These are phyloP conservation scores for Allantophomopsis lycopodina DNA, from an alignment of 2,329 filamentous ascomycete genomes.

Conservation along the genomic window DNA sequence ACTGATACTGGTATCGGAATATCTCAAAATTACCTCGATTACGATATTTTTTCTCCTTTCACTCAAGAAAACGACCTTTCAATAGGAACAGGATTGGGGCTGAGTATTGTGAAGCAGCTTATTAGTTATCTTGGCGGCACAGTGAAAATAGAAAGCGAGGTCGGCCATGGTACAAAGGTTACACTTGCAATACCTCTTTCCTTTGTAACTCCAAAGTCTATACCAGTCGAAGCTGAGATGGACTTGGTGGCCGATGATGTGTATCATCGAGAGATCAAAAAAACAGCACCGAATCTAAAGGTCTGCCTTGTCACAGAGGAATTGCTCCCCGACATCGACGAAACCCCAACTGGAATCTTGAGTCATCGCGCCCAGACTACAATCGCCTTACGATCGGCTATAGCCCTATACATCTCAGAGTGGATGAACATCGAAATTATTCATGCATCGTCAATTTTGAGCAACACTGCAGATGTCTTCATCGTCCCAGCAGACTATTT, in stretches of 20 bases:
- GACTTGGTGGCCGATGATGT: conserved; percentile 3
- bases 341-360: conserved; percentile 16
- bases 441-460: too few relatives aligned
- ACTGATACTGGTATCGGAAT: conserved; percentile 54
- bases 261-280: conserved; percentile 5
- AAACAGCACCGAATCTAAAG: conserved; percentile 7
- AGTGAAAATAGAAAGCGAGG: conserved; percentile 40
- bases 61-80: conserved; percentile 47
- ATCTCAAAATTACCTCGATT: conserved; percentile 43
- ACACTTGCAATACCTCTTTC: conserved; percentile 12
- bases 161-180: conserved; percentile 39
- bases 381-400: too few relatives aligned
- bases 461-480: too few relatives aligned
- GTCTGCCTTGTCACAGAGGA: conserved; percentile 14
- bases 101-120: conserved; percentile 48
- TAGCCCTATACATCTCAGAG: too few relatives aligned
- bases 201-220: conserved; percentile 1
- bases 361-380: too few relatives aligned
- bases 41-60: conserved; percentile 47
- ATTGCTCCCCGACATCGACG: conserved; percentile 14
- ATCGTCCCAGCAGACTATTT: too few relatives aligned
- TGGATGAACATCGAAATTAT: too few relatives aligned
- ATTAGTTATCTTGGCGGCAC: conserved; percentile 44
- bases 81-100: conserved; percentile 45
- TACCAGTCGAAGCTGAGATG: conserved; percentile 1